Evolutionary conservation across 2,329 filamentous ascomycete species (phyloP).

Genomic region (Penicillium sp.): DNA sequence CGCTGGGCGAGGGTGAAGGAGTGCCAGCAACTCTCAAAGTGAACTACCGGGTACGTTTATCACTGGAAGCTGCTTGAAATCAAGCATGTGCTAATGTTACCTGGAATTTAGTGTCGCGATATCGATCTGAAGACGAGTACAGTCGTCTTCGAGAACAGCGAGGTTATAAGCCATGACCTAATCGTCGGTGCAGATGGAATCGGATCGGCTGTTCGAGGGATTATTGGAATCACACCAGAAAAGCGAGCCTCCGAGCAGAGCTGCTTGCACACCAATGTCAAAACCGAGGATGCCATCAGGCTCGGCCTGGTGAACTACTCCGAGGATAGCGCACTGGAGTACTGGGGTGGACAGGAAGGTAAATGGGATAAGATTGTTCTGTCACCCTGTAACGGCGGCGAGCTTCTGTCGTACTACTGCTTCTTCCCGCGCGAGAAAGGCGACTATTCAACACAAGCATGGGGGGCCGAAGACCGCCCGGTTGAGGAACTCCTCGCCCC

Average conservation of each 20-base stretch:
- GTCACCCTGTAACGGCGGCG: slow-evolving; percentile 66
- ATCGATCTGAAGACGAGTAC: slow-evolving; percentile 55
- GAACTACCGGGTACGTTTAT: slow-evolving; percentile 51
- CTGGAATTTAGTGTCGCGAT: slow-evolving; percentile 39
- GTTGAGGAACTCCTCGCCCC: slow-evolving; percentile 61
- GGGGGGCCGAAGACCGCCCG: slow-evolving; percentile 54
- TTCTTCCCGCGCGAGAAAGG: slow-evolving; percentile 63
- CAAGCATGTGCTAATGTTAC: not conserved
- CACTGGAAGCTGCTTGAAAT: too few species aligned
- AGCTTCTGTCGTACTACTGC: slow-evolving; percentile 67
- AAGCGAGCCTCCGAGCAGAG: slow-evolving; percentile 60
- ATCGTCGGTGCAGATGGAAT: slow-evolving; percentile 67
- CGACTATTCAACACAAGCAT: slow-evolving; percentile 62
- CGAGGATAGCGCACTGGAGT: slow-evolving; percentile 61
- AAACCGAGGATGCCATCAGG: slow-evolving; percentile 59
- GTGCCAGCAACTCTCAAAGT: slow-evolving; percentile 55
- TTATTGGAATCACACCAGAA: slow-evolving; percentile 62
- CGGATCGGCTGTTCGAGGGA: slow-evolving; percentile 62
- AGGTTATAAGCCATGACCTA: slow-evolving; percentile 55
- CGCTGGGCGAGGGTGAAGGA: slow-evolving; percentile 55
- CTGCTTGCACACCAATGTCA: slow-evolving; percentile 66
- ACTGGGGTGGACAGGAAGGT: slow-evolving; percentile 64
- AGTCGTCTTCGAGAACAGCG: slow-evolving; percentile 57
- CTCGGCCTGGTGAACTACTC: slow-evolving; percentile 65
- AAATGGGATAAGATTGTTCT: slow-evolving; percentile 70